phyloP scores from a whole-genome alignment of 257 asterid genomes.

The Galeopsis tetrahit region DNA sequence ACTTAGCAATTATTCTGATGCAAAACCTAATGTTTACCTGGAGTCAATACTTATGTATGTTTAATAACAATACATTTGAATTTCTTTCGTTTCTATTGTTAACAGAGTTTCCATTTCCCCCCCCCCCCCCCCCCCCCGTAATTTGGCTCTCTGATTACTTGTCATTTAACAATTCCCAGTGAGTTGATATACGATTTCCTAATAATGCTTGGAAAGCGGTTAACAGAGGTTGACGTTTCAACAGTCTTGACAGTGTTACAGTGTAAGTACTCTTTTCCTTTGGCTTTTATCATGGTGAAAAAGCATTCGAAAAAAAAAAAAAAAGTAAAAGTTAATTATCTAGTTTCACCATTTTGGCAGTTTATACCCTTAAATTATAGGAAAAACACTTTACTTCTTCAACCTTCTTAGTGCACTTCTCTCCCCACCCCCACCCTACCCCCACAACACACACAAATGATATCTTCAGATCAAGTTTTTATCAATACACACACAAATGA shows the following conservation, averaged over 20 bases:
- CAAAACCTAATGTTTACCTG: constrained; percentile 6
- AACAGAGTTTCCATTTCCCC: not conserved
- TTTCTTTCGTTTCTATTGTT: not conserved
- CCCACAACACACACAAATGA: not conserved
- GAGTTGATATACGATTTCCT: constrained; percentile 92
- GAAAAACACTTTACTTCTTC: not conserved
- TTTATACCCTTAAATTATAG: not conserved
- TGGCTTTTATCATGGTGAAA: constrained; percentile 1
- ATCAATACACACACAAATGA: not conserved
- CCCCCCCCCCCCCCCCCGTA: too few relatives aligned
- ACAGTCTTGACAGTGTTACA: constrained; percentile 80
- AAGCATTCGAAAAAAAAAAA: not conserved
- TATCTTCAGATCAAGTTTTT: not conserved
- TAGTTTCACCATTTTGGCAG: not conserved
- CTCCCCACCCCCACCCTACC: not conserved
- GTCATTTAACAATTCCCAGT: constrained; percentile 51
- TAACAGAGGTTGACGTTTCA: constrained; percentile 95
- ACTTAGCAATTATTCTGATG: constrained; percentile 13
- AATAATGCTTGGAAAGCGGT: constrained; percentile 81
- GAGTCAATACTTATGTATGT: not conserved
- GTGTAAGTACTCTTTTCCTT: constrained; percentile 51
- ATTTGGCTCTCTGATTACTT: constrained; percentile 27
- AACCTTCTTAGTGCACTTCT: not conserved
- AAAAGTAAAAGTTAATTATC: not conserved
- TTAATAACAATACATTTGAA: not conserved